Evolutionary conservation across 2,329 filamentous ascomycete species (phyloP), one percentile per base, ranked within the genome.

Genomic region (Trichoderma lentiforme): DNA sequence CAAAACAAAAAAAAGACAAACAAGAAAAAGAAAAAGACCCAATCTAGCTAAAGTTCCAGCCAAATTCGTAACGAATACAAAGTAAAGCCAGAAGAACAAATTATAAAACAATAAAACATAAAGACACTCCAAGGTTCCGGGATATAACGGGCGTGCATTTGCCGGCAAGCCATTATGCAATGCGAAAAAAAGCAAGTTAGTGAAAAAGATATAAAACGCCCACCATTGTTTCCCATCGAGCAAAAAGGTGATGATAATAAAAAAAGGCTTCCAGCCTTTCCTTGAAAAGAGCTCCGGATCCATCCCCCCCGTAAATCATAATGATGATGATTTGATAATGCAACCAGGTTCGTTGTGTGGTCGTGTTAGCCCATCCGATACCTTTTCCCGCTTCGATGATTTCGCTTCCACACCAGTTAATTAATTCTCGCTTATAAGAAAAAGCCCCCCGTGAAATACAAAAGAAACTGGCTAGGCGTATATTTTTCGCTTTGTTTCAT

Each of bases 161-260:
- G 51, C 47, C 32, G 21, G 47, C 64, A 58, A 58, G 64, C 64
- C 64, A 43, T 18, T 7, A 67, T 67, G 64, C 53, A 67, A 58
- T 67, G 64, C 32, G 15, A 63, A 15, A 39, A 21, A 34, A 61
- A 51, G 43, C 18, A 61, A 34, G 8, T 7, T 12, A 3, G 39
- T 21, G 14, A 28, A 39, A 57, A 67, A 39, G 43, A 67, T 43
- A n/a, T n/a, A 58, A 58, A 67, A 67, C 64, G 64, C 64, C 63
- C 34, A 30, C 51, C 47, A 18, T 64, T 64, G 26, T 39, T 21
- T 24, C 51, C 24, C 24, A 26, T 39, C 32, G 36, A 43, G 28
- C 30, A 34, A 67, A 66, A 67, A 57, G 64, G 18, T 58, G 36
- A 67, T 26, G 3, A 9, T n/a, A 43, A 58, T 28, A 34, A 47